A percentile compares a stretch with the other conserved stretches of the same genome.
Conservation (phyloP, 2,329 filamentous ascomycete species). For the Alternaria longipes region DNA sequence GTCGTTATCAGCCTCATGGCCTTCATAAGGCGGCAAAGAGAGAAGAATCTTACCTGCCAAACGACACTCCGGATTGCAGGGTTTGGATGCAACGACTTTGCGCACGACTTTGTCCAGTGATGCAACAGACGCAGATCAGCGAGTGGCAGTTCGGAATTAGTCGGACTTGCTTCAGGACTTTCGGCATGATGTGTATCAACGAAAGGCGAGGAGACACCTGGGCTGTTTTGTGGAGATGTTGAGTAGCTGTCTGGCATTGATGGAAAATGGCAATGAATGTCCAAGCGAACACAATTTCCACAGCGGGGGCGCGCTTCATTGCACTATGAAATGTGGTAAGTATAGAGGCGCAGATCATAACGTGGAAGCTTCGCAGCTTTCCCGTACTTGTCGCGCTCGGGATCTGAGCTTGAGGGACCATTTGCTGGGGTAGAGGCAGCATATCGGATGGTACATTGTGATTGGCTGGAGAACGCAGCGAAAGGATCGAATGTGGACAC, state of each 20-base stretch:
- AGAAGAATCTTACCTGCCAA: slow-evolving; percentile 15
- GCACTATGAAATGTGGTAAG: slow-evolving; percentile 32
- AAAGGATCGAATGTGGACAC: slow-evolving; percentile 5
- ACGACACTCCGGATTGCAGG: slow-evolving; percentile 14
- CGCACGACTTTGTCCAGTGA: slow-evolving; percentile 38
- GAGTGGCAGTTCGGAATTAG: slow-evolving; percentile 32
- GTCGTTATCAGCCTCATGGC: neutral
- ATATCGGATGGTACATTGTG: slow-evolving; percentile 2
- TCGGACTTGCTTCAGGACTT: slow-evolving; percentile 17
- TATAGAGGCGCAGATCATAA: neutral
- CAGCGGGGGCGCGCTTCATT: slow-evolving; percentile 44
- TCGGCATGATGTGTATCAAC: slow-evolving; percentile 7
- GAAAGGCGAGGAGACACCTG: slow-evolving; percentile 21
- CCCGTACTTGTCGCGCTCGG: neutral
- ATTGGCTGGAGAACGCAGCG: slow-evolving; percentile 15
- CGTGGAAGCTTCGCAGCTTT: neutral
- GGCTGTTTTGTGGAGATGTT: slow-evolving; percentile 26
- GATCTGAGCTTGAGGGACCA: neutral
- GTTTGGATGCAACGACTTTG: slow-evolving; percentile 32
- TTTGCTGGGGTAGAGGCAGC: neutral
- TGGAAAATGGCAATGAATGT: slow-evolving; percentile 45
- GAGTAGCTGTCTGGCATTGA: slow-evolving; percentile 28
- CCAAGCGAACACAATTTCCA: slow-evolving; percentile 41
- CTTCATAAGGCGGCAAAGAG: too few relatives aligned
- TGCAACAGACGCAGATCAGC: slow-evolving; percentile 42